Evolutionary conservation across 371 early-diverging fungal genomes (phyloP).

Genomic region (Conidiobolus incongruus): DNA sequence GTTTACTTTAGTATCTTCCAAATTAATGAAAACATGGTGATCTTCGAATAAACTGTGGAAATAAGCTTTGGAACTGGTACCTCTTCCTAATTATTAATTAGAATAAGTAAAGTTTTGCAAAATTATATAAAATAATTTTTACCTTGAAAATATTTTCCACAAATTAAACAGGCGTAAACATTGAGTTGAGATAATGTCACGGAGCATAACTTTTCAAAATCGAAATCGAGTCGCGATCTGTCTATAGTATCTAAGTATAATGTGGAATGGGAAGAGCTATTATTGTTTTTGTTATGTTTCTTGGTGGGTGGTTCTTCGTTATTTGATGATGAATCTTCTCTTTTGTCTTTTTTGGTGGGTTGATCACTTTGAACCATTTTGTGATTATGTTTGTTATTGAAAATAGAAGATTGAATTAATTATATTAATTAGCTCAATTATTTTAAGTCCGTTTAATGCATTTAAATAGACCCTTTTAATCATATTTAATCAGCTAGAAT

Average conservation of each 20-base stretch:
- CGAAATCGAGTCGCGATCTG: constrained; percentile 87
- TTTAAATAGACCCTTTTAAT: too few relatives aligned
- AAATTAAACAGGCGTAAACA: constrained; percentile 91
- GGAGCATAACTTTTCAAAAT: constrained; percentile 92
- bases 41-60: constrained; percentile 85
- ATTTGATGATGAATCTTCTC: too few relatives aligned
- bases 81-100: constrained; percentile 33
- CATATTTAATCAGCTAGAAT: too few relatives aligned
- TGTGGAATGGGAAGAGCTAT: too few relatives aligned
- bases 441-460: too few relatives aligned
- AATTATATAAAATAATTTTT: background rate
- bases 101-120: background rate
- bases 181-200: constrained; percentile 82
- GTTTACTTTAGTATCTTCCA: constrained; percentile 54
- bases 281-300: too few relatives aligned
- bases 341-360: too few relatives aligned
- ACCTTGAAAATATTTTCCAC: constrained; percentile 94
- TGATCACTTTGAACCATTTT: too few relatives aligned
- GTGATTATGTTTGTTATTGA: too few relatives aligned
- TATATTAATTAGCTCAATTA: too few relatives aligned
- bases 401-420: too few relatives aligned
- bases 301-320: too few relatives aligned
- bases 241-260: constrained; percentile 44
- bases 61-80: constrained; percentile 79
- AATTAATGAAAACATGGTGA: constrained; percentile 91